Conservation (phyloP, 2,329 filamentous ascomycete species). For the Exophiala dermatitidis region DNA sequence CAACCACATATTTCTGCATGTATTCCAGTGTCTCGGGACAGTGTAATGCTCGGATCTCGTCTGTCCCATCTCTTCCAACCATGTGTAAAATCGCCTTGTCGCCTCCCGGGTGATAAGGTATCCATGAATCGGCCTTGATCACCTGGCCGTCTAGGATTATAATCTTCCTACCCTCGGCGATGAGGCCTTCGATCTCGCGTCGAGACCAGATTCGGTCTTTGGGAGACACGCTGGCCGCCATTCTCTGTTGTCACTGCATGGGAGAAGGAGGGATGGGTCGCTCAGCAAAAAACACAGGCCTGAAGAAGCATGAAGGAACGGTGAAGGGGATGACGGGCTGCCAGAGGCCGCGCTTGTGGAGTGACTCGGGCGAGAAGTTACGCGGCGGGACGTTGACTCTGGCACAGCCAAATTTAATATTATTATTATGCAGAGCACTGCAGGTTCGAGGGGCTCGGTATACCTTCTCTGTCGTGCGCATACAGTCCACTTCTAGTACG, state of each 20-base stretch:
- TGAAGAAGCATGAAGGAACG: background rate
- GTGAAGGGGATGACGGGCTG: background rate
- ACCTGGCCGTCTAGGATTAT: conserved; percentile 76
- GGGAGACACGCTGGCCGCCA: conserved; percentile 21
- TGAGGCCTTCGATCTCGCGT: conserved; percentile 68
- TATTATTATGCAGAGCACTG: too few species aligned
- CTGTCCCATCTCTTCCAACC: conserved; percentile 87
- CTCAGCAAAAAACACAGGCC: background rate
- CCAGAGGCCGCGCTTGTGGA: too few species aligned
- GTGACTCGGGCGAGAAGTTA: too few species aligned
- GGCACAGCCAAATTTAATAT: too few species aligned
- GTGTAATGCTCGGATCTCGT: conserved; percentile 85
- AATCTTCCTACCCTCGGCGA: conserved; percentile 71
- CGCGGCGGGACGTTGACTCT: too few species aligned
- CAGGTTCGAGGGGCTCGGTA: too few species aligned
- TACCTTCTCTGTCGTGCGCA: too few species aligned
- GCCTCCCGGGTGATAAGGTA: conserved; percentile 84
- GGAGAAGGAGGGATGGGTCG: background rate
- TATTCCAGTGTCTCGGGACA: conserved; percentile 65
- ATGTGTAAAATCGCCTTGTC: conserved; percentile 87
- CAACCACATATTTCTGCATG: conserved; percentile 80
- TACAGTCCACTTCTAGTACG: too few species aligned
- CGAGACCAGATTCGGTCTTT: conserved; percentile 51
- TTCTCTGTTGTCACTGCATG: background rate
- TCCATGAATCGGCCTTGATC: conserved; percentile 80